phyloP scores from a whole-genome alignment of 1,284 basidiomycete genomes.

The Pseudozyma hubeiensis region DNA sequence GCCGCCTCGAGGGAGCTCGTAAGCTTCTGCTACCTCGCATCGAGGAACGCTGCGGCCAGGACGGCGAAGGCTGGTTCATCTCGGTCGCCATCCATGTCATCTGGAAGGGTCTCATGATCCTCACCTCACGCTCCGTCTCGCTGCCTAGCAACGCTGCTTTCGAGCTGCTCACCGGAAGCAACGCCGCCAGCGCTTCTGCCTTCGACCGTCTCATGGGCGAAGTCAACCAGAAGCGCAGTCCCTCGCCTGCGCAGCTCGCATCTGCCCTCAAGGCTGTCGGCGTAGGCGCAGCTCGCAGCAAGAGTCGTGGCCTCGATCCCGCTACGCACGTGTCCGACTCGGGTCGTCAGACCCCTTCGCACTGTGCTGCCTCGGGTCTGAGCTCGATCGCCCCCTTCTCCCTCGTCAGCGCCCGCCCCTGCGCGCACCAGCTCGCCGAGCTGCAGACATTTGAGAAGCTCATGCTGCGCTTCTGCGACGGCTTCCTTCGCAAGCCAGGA shows the following conservation, averaged over 20 bases:
- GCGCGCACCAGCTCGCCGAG: conserved; percentile 59
- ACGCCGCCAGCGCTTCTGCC: conserved; percentile 40
- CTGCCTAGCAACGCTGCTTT: conserved; percentile 39
- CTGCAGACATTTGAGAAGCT: conserved; percentile 64
- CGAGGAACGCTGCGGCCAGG: conserved; percentile 61
- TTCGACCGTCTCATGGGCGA: conserved; percentile 46
- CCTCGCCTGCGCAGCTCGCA: conserved; percentile 57
- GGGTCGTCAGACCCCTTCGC: conserved; percentile 43
- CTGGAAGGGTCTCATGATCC: conserved; percentile 65
- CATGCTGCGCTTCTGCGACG: conserved; percentile 59
- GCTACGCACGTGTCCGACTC: conserved; percentile 20
- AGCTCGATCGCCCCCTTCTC: conserved; percentile 31
- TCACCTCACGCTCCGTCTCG: conserved; percentile 58
- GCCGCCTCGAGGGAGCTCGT: conserved; percentile 60
- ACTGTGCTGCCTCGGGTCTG: conserved; percentile 19
- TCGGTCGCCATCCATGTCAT: conserved; percentile 65
- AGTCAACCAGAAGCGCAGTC: conserved; percentile 52
- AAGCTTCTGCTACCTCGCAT: conserved; percentile 62
- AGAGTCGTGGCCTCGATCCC: conserved; percentile 30
- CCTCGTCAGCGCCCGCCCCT: conserved; percentile 53
- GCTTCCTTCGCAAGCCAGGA: conserved; percentile 53
- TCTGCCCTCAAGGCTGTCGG: conserved; percentile 58
- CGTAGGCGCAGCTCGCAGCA: conserved; percentile 43
- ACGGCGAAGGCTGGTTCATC: conserved; percentile 67
- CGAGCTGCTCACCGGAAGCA: conserved; percentile 32